Percentiles rank a stretch among this genome's conserved stretches.
These are phyloP conservation scores for Choiromyces venosus DNA, from an alignment of 495 filamentous ascomycete species.

Conservation along the genomic window DNA sequence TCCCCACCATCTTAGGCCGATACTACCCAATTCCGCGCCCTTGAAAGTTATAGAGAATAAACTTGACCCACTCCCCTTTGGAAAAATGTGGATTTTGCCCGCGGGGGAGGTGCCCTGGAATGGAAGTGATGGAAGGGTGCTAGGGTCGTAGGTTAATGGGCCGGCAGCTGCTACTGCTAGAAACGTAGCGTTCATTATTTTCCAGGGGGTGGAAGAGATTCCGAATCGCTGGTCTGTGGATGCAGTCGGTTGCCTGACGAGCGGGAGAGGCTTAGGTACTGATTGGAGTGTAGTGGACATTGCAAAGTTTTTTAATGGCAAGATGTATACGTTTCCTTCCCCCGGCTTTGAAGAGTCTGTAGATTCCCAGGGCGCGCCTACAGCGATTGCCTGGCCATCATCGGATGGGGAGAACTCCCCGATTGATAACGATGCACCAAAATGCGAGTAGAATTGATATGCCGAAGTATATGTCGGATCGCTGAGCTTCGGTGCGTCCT, in stretches of 20 bases:
- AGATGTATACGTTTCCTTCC: conserved; percentile 38
- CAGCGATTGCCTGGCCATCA: conserved; percentile 21
- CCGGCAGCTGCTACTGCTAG: conserved; percentile 36
- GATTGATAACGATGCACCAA: conserved; percentile 28
- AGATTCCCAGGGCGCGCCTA: conserved; percentile 33
- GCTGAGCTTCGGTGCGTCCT: conserved; percentile 8
- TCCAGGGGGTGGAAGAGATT: conserved; percentile 16
- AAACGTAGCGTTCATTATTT: conserved; percentile 13
- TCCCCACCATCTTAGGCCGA: conserved; percentile 35
- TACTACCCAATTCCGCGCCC: conserved; percentile 33
- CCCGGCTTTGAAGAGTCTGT: conserved; percentile 30
- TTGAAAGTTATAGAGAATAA: conserved; percentile 18
- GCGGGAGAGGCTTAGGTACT: not conserved
- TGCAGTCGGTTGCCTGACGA: not conserved
- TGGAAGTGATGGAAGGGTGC: conserved; percentile 22
- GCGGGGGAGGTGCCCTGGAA: conserved; percentile 15
- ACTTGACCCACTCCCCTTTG: conserved; percentile 9
- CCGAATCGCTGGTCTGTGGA: conserved; percentile 36
- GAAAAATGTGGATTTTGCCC: conserved; percentile 32
- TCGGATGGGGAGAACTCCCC: conserved; percentile 17
- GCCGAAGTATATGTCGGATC: conserved; percentile 31
- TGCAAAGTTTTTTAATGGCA: conserved; percentile 24
- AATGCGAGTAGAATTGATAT: conserved; percentile 34
- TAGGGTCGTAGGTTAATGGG: conserved; percentile 32
- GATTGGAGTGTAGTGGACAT: not conserved